Evolutionary conservation across 768 basidiomycete genomes (phyloP).

Genomic region (Symmetrospora coprosmae): DNA sequence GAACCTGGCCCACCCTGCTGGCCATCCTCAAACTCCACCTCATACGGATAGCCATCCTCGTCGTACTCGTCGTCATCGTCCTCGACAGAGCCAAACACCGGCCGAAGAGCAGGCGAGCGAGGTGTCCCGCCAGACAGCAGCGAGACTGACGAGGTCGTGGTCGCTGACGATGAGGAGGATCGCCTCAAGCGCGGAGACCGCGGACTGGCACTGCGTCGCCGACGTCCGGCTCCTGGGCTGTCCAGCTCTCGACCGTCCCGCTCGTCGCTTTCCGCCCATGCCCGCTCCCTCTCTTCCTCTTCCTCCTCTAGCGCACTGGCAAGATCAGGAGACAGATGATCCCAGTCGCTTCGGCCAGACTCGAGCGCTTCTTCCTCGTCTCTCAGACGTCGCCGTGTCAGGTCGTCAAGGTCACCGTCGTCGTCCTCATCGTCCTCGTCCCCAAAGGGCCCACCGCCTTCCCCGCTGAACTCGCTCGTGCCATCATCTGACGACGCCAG

Average conservation of each 20-base stretch:
- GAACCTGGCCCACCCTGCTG: too few relatives aligned
- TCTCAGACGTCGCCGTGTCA: too few relatives aligned
- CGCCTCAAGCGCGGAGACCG: conserved; percentile 25
- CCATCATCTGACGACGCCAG: conserved; percentile 45
- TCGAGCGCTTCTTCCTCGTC: conserved; percentile 25
- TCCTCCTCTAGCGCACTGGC: conserved; percentile 32
- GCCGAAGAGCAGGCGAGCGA: conserved; percentile 31
- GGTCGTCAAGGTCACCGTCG: too few relatives aligned
- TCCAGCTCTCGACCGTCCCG: neutral
- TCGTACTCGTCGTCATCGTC: conserved; percentile 20
- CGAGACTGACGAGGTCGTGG: too few relatives aligned
- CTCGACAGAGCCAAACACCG: conserved; percentile 30
- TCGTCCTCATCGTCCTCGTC: conserved; percentile 19
- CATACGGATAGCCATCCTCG: neutral
- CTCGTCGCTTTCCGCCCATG: conserved; percentile 22
- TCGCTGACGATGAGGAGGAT: too few relatives aligned
- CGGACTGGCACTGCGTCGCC: conserved; percentile 21
- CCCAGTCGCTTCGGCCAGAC: conserved; percentile 27
- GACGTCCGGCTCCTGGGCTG: neutral
- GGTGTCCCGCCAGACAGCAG: too few relatives aligned
- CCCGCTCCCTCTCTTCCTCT: too few relatives aligned
- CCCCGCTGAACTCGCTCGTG: conserved; percentile 22
- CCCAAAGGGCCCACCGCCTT: too few relatives aligned
- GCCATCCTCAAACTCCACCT: neutral
- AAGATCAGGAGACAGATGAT: conserved; percentile 34